Base-by-base conservation (phyloP, 2,329 filamentous ascomycete genomes). In the Cercospora sp. region DNA sequence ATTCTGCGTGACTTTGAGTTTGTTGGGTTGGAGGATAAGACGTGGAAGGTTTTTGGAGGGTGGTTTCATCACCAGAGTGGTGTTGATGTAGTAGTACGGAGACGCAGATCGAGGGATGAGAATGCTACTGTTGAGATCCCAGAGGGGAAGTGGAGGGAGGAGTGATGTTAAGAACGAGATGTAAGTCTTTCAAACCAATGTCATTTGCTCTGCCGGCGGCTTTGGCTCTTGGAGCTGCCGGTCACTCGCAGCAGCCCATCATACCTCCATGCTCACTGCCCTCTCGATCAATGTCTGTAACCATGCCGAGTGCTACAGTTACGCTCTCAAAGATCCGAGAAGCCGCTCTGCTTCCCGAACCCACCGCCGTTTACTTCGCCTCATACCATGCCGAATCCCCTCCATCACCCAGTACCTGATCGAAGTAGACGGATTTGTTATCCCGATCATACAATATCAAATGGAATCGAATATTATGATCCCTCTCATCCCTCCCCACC, bases 41-140 rank as follows among this genome's bases (percentile, higher is more conserved):
- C 26, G 65, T 63, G 65, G 65, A 63, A 67, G 53, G 65, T 67
- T 4, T 62, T 63, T 63, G 49, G 49, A 30, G 65, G 65, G 3
- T 63, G 65, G 65, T 67, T 67, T 16, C 65, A 63, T 61, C 60
- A 62, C 13, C 65, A 67, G 51, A 45, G 18, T 21, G 65, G 55
- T 13, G 60, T 67, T 5, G 51, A 62, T 57, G 61, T 67, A 12
- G 13, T 16, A 13, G 65, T 67, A 3, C 43, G 51, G 12, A 43
- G 65, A 53, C 43, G 61, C 2, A 21, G 45, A n/a, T 12, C 28
- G 18, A 53, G 51, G 6, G 43, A 57, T 37, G 43, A 53, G 12
- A 63, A 55, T 55, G 49, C 61, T 51, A 63, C 28, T 40, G 34
- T 40, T 7, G 43, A 55, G n/a, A 40, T 40, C 16, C 34, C 34